Evolutionary conservation across 495 filamentous ascomycete species (phyloP).

Genomic region (Neurospora discreta): DNA sequence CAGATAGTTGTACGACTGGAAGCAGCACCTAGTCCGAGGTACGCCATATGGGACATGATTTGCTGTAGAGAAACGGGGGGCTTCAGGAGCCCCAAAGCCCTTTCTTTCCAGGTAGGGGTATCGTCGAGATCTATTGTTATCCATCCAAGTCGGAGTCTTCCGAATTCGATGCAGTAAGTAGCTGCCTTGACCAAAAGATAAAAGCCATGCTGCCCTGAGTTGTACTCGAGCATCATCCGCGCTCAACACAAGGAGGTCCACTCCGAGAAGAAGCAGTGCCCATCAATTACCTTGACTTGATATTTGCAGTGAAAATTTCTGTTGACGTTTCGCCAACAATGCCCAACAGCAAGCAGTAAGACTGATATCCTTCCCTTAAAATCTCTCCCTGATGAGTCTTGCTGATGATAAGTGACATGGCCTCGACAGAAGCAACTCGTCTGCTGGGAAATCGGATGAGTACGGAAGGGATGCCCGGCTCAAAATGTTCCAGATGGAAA

Average conservation of each 20-base stretch:
- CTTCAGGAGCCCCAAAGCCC: neutral
- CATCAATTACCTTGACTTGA: neutral
- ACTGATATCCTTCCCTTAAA: neutral
- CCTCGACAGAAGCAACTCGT: neutral
- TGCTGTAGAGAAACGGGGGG: neutral
- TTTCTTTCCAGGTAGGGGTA: neutral
- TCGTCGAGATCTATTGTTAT: neutral
- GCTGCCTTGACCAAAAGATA: neutral
- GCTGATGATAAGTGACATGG: neutral
- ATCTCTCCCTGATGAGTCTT: neutral
- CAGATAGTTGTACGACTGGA: neutral
- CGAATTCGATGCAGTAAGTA: neutral
- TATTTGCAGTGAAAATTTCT: neutral
- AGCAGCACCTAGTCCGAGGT: neutral
- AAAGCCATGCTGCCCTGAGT: neutral
- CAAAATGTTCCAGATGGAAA: neutral
- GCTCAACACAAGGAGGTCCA: neutral
- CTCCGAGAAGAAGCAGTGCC: neutral
- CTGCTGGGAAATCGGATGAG: neutral
- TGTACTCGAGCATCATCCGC: neutral
- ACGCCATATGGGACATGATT: neutral
- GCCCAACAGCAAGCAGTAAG: neutral
- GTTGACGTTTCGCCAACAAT: neutral
- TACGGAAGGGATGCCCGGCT: neutral
- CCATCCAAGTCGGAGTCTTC: neutral